Percentiles rank a stretch among this genome's conserved stretches.
Evolutionary conservation across 495 filamentous ascomycete species (phyloP).

Genomic region (Neurospora sp.): DNA sequence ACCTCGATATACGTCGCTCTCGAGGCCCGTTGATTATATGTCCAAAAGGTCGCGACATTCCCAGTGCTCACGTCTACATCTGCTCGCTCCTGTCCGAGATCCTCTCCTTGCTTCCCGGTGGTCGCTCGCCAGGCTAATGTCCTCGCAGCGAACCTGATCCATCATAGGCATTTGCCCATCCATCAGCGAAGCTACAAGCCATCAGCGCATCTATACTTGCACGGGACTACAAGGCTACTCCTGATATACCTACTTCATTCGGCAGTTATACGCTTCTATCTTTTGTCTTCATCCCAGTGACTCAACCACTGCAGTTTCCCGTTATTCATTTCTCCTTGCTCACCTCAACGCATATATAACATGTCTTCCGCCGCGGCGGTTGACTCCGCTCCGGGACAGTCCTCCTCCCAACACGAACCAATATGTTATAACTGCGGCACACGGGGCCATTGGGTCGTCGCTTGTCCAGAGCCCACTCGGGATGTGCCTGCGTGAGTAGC

Average conservation of each 20-base stretch:
- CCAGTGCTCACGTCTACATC: not conserved
- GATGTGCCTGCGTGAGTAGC: conserved; percentile 49
- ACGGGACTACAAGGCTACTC: not conserved
- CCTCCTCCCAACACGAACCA: conserved; percentile 21
- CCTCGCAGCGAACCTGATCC: not conserved
- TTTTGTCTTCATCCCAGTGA: not conserved
- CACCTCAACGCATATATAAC: not conserved
- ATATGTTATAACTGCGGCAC: conserved; percentile 43
- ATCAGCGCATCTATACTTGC: not conserved
- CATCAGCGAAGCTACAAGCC: not conserved
- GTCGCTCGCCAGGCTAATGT: not conserved
- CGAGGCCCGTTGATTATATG: not conserved
- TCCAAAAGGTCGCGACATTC: not conserved
- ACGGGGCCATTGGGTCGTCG: conserved; percentile 37
- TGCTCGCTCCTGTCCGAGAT: not conserved
- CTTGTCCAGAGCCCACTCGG: conserved; percentile 40
- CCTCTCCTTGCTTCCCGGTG: not conserved
- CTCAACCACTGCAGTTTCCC: not conserved
- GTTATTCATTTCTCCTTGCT: not conserved
- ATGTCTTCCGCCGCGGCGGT: conserved; percentile 16
- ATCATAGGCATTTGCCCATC: not conserved
- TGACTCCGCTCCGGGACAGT: conserved; percentile 24
- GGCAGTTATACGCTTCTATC: not conserved
- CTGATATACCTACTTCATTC: not conserved
- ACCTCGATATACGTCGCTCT: not conserved